Conservation (phyloP, 257 asterid species). For the Salvia splendens region DNA sequence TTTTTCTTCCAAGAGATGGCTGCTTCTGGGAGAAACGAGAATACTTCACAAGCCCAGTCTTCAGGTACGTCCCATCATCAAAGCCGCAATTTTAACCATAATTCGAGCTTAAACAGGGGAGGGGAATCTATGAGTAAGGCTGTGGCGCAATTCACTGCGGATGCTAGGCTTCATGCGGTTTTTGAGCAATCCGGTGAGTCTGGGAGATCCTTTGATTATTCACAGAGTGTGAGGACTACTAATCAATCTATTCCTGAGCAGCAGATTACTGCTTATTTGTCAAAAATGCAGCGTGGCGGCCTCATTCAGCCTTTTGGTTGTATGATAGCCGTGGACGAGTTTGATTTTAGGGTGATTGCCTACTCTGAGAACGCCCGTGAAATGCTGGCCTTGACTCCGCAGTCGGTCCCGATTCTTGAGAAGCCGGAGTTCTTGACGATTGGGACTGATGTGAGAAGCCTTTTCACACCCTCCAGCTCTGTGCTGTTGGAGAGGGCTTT, state of each 20-base stretch:
- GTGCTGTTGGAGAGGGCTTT: constrained; percentile 50
- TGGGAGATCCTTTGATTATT: constrained; percentile 48
- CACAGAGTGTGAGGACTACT: constrained; percentile 43
- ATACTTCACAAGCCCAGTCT: constrained; percentile 16
- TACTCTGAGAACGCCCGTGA: constrained; percentile 55
- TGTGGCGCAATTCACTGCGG: constrained; percentile 53
- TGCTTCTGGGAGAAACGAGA: constrained; percentile 36
- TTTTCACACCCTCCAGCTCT: constrained; percentile 51
- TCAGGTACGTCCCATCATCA: constrained; percentile 20
- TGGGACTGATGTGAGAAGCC: constrained; percentile 56
- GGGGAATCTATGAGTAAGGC: constrained; percentile 49
- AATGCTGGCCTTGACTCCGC: constrained; percentile 52
- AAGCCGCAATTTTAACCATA: constrained; percentile 24
- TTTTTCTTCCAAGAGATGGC: constrained; percentile 13
- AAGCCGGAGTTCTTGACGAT: constrained; percentile 34
- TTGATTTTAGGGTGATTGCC: constrained; percentile 43
- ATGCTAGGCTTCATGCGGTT: constrained; percentile 54
- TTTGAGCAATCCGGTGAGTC: constrained; percentile 57
- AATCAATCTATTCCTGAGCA: constrained; percentile 49
- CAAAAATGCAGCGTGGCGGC: constrained; percentile 61
- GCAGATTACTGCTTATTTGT: constrained; percentile 54
- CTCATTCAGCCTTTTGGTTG: constrained; percentile 58
- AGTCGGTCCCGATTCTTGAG: constrained; percentile 49
- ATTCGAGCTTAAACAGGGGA: constrained; percentile 25
- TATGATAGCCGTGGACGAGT: constrained; percentile 46